phyloP scores from a whole-genome alignment of 495 filamentous ascomycete genomes.

The Podospora appendiculata region DNA sequence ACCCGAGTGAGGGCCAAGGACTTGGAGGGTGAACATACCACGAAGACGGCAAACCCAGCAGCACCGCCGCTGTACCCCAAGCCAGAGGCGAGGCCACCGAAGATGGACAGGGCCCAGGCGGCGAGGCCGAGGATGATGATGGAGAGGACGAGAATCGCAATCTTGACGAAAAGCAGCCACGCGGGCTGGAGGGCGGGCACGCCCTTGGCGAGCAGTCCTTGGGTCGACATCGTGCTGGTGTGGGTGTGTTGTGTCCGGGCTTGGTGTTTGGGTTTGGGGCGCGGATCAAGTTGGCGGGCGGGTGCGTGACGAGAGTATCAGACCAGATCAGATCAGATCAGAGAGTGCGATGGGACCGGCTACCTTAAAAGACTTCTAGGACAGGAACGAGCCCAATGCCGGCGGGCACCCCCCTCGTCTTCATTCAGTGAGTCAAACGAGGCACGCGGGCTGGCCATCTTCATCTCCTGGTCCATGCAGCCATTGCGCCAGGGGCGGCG shows the following conservation, averaged over 20 bases:
- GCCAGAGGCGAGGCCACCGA: slow-evolving; percentile 1
- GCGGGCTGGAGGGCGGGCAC: slow-evolving; percentile 14
- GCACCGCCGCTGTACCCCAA: slow-evolving; percentile 12
- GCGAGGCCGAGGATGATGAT: slow-evolving; percentile 23
- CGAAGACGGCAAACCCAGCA: slow-evolving; percentile 27
- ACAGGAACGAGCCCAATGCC: no score
- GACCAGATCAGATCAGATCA: no score
- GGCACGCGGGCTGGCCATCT: no score
- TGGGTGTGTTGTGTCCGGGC: background rate
- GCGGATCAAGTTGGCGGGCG: background rate
- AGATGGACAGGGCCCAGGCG: slow-evolving; percentile 23
- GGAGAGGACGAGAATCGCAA: slow-evolving; percentile 29
- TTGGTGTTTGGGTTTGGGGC: no score
- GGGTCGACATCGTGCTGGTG: slow-evolving; percentile 15
- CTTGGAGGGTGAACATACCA: slow-evolving; percentile 16
- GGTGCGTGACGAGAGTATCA: background rate
- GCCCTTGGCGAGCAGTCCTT: slow-evolving; percentile 21
- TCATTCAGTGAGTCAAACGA: no score
- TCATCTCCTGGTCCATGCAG: no score
- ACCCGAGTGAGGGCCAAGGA: no score
- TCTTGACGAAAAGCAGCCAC: slow-evolving; percentile 26
- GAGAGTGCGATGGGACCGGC: no score
- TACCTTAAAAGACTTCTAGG: no score
- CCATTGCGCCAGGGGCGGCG: no score
- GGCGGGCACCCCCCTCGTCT: no score